These are phyloP conservation scores for Colletotrichum lupini DNA, from an alignment of 2,329 filamentous ascomycete genomes.

Conservation along the genomic window DNA sequence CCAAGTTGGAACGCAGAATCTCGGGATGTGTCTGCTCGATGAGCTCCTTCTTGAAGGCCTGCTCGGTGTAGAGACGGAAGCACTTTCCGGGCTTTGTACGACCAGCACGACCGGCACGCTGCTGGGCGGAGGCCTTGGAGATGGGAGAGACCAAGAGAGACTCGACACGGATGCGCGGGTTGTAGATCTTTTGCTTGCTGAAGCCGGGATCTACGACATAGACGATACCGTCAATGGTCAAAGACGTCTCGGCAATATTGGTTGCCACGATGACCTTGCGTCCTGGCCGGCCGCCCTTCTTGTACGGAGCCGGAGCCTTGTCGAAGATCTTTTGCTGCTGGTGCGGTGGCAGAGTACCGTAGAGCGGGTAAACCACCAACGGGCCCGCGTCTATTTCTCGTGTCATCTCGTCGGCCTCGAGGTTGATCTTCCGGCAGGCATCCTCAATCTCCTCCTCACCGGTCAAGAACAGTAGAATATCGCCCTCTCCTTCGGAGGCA, in stretches of 20 bases:
- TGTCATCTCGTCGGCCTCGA: constrained; percentile 92
- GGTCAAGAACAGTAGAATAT: constrained; percentile 93
- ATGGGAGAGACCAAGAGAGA: constrained; percentile 98
- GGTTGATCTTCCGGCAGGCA: constrained; percentile 87
- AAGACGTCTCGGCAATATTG: constrained; percentile 96
- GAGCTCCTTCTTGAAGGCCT: constrained; percentile 96
- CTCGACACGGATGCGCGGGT: constrained; percentile 94
- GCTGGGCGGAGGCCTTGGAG: constrained; percentile 96
- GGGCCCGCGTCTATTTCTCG: constrained; percentile 93
- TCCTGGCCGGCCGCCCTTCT: constrained; percentile 84
- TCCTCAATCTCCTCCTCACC: constrained; percentile 99
- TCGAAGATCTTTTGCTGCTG: constrained; percentile 98
- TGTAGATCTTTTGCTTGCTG: constrained; percentile 99
- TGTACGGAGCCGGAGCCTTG: constrained; percentile 79
- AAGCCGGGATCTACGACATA: constrained; percentile 99
- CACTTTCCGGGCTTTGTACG: constrained; percentile 98
- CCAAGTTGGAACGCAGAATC: constrained; percentile 92
- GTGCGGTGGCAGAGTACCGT: constrained; percentile 89
- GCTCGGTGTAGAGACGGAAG: constrained; percentile 95
- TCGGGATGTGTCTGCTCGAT: constrained; percentile 98
- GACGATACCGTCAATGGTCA: constrained; percentile 98
- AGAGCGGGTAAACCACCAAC: constrained; percentile 90
- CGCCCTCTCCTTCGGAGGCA: constrained; percentile 89
- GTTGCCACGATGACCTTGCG: constrained; percentile 94
- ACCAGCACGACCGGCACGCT: constrained; percentile 98